Conservation (phyloP, 495 filamentous ascomycete species). For the Cercophora scortea region DNA sequence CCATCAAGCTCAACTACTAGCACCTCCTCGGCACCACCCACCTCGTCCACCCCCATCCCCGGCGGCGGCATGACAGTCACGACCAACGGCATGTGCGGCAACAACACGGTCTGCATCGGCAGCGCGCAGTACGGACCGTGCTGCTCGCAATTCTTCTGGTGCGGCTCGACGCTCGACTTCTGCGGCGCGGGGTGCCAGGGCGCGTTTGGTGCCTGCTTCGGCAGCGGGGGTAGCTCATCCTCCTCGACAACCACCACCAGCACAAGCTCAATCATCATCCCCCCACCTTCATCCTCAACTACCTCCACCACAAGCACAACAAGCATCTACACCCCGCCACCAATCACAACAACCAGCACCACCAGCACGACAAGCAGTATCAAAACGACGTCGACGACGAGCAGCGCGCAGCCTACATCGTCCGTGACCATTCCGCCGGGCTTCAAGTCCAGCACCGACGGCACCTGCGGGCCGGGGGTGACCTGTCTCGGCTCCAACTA, state of each 20-base stretch:
- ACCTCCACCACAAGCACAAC: slow-evolving; percentile 1
- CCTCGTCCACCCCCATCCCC: slow-evolving; percentile 3
- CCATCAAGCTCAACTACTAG: background rate
- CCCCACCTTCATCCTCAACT: background rate
- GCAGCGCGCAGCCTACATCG: slow-evolving; percentile 2
- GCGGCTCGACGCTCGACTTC: slow-evolving; percentile 38
- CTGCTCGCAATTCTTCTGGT: slow-evolving; percentile 42
- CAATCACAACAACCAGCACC: background rate
- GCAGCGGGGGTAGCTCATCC: slow-evolving; percentile 3
- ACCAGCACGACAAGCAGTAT: slow-evolving; percentile 4
- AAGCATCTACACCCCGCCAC: background rate
- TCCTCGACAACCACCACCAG: slow-evolving; percentile 3
- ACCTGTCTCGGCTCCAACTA: slow-evolving; percentile 18
- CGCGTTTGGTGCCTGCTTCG: slow-evolving; percentile 29
- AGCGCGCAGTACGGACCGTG: slow-evolving; percentile 23
- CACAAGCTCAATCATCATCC: background rate
- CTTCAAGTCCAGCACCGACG: slow-evolving; percentile 15
- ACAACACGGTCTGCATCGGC: slow-evolving; percentile 25
- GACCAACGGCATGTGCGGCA: slow-evolving; percentile 27
- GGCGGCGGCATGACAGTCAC: slow-evolving; percentile 13
- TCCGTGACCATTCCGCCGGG: slow-evolving; percentile 14
- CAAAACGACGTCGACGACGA: slow-evolving; percentile 1
- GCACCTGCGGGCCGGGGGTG: slow-evolving; percentile 18
- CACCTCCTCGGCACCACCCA: background rate
- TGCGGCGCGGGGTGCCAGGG: slow-evolving; percentile 46